phyloP scores from a whole-genome alignment of 2,329 filamentous ascomycete species.

The Pseudophaeomoniella oleicola region DNA sequence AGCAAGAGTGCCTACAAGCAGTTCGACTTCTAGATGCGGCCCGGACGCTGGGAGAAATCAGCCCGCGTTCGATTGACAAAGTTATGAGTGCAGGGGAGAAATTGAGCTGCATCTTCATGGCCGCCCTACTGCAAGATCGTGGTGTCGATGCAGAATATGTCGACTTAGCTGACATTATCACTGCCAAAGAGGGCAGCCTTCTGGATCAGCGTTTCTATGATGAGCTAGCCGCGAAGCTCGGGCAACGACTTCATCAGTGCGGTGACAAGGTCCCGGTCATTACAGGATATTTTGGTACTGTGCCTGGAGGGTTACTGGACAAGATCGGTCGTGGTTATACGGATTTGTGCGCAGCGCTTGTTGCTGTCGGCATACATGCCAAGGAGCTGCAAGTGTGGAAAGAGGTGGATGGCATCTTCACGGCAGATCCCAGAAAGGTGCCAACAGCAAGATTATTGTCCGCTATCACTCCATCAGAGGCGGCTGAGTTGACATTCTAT shows the following conservation, averaged over 20 bases:
- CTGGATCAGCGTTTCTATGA: slow-evolving; percentile 56
- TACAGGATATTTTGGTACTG: slow-evolving; percentile 89
- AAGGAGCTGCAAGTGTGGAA: slow-evolving; percentile 96
- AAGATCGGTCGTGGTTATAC: slow-evolving; percentile 93
- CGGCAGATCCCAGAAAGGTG: slow-evolving; percentile 71
- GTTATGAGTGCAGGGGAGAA: slow-evolving; percentile 95
- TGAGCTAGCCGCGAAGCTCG: slow-evolving; percentile 45
- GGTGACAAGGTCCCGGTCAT: slow-evolving; percentile 58
- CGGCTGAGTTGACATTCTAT: slow-evolving; percentile 88
- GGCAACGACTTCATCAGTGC: slow-evolving; percentile 50
- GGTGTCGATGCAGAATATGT: slow-evolving; percentile 79
- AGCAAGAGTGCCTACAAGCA: slow-evolving; percentile 66
- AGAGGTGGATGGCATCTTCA: slow-evolving; percentile 93
- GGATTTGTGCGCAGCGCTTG: slow-evolving; percentile 83
- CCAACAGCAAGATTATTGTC: slow-evolving; percentile 82
- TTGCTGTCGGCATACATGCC: slow-evolving; percentile 76
- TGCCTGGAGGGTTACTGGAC: slow-evolving; percentile 80
- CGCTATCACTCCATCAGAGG: slow-evolving; percentile 84
- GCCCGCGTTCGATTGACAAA: slow-evolving; percentile 65
- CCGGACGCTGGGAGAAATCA: slow-evolving; percentile 52
- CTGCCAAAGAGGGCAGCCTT: slow-evolving; percentile 36
- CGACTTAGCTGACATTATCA: slow-evolving; percentile 71
- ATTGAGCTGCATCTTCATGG: slow-evolving; percentile 83
- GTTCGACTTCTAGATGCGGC: slow-evolving; percentile 57
- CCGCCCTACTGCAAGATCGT: slow-evolving; percentile 64